Conservation (phyloP, 805 yeast species). For the Blastobotrys mokoenaii region DNA sequence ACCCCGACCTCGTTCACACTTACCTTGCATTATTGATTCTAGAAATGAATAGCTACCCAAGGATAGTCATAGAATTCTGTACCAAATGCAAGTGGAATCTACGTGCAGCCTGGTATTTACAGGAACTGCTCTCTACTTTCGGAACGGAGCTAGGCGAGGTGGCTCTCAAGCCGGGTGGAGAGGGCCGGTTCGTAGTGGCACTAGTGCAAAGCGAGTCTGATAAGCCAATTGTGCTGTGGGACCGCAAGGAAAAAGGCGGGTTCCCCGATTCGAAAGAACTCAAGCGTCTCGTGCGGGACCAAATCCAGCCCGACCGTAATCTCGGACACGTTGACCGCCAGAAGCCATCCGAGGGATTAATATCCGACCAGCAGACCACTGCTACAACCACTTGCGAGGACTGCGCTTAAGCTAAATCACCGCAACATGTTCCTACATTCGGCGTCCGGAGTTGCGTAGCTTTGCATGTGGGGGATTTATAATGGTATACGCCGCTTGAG, state of each 20-base stretch:
- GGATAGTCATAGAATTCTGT: conserved; percentile 65
- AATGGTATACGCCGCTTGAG: too few species aligned
- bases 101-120: conserved; percentile 81
- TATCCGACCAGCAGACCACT: too few species aligned
- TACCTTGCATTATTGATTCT: too few species aligned
- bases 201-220: conserved; percentile 33
- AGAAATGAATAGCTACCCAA: conserved; percentile 36
- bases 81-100: conserved; percentile 83
- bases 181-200: conserved; percentile 54
- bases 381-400: too few species aligned
- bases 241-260: conserved; percentile 54
- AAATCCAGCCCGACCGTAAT: conserved; percentile 42
- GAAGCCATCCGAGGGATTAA: too few species aligned
- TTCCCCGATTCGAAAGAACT: conserved; percentile 81
- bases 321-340: conserved; percentile 58
- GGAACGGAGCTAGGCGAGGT: conserved; percentile 49
- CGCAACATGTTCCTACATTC: too few species aligned
- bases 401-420: too few species aligned
- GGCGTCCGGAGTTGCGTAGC: too few species aligned
- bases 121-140: conserved; percentile 79
- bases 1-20: too few species aligned
- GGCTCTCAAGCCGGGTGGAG: conserved; percentile 38
- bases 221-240: conserved; percentile 43
- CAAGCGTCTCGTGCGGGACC: conserved; percentile 57
- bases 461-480: too few species aligned